A percentile compares a stretch with the other conserved stretches of the same genome.
Conservation (phyloP, 106 monocot species). For the Acorus calamus region DNA sequence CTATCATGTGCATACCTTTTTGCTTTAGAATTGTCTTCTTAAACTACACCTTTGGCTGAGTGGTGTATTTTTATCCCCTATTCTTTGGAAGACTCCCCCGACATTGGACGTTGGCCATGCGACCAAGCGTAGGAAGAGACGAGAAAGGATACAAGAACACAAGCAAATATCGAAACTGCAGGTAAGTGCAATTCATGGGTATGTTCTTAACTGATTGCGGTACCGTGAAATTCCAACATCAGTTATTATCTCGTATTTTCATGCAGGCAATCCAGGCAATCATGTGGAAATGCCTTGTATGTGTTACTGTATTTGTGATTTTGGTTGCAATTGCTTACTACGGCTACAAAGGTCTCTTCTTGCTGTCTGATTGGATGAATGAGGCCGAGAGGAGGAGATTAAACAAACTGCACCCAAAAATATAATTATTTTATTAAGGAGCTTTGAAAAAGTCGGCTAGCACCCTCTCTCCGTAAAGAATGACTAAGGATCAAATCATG, state of each 20-base stretch:
- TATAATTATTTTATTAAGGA: constrained; percentile 4
- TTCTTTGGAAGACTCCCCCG: too few species aligned
- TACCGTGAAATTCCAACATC: too few species aligned
- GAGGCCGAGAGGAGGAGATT: constrained; percentile 37
- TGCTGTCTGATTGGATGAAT: constrained; percentile 85
- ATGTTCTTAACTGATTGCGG: too few species aligned
- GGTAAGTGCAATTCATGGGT: constrained; percentile 19
- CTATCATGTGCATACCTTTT: too few species aligned
- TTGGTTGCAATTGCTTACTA: constrained; percentile 26
- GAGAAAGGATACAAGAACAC: constrained; percentile 36
- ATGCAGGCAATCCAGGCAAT: constrained; percentile 41
- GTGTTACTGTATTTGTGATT: constrained; percentile 15
- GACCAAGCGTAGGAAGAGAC: constrained; percentile 56
- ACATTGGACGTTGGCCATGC: constrained; percentile 16
- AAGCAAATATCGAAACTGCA: constrained; percentile 43
- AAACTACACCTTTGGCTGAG: too few species aligned
- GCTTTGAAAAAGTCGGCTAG: neutral
- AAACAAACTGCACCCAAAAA: constrained; percentile 22
- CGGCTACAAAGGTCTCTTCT: constrained; percentile 55
- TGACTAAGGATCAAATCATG: too few species aligned
- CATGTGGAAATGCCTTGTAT: constrained; percentile 19
- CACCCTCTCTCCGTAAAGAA: too few species aligned
- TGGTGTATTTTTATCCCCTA: too few species aligned
- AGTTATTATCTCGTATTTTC: neutral
- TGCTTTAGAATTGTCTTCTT: too few species aligned